phyloP scores from a whole-genome alignment of 2,329 filamentous ascomycete species.

The Xenosphaeropsis pyriputrescens region DNA sequence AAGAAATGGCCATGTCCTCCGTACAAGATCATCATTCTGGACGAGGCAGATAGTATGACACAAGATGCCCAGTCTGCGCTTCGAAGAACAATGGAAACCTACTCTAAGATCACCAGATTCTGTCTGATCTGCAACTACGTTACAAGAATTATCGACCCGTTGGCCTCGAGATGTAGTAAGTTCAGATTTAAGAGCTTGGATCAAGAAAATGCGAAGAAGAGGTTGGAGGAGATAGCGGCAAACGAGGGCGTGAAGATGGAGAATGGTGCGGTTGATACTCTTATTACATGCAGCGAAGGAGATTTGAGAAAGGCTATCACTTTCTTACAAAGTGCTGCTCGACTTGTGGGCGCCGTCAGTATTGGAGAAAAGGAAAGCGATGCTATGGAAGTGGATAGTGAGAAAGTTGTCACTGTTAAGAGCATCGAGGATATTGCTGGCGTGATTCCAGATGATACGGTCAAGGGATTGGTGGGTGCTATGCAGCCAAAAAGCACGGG shows the following conservation, averaged over 20 bases:
- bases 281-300: conserved; percentile 82
- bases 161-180: conserved; percentile 88
- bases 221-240: conserved; percentile 70
- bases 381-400: conserved; percentile 34
- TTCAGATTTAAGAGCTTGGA: conserved; percentile 96
- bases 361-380: conserved; percentile 24
- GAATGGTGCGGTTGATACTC: conserved; percentile 63
- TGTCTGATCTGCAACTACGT: conserved; percentile 99
- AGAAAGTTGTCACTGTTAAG: conserved; percentile 55
- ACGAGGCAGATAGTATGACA: conserved; percentile 98
- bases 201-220: conserved; percentile 63
- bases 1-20: conserved; percentile 79
- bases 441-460: conserved; percentile 66
- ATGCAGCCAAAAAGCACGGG: conserved; percentile 57
- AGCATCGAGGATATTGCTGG: conserved; percentile 92
- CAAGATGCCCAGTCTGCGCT: conserved; percentile 93
- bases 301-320: conserved; percentile 95
- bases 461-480: conserved; percentile 55
- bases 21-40: conserved; percentile 97
- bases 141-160: conserved; percentile 90
- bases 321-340: conserved; percentile 85
- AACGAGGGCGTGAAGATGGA: conserved; percentile 66
- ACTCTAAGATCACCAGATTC: conserved; percentile 90
- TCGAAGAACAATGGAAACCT: conserved; percentile 94
- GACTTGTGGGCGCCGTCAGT: conserved; percentile 56